phyloP scores from a whole-genome alignment of 352 stramenopile species.

The Globisporangium canariense region DNA sequence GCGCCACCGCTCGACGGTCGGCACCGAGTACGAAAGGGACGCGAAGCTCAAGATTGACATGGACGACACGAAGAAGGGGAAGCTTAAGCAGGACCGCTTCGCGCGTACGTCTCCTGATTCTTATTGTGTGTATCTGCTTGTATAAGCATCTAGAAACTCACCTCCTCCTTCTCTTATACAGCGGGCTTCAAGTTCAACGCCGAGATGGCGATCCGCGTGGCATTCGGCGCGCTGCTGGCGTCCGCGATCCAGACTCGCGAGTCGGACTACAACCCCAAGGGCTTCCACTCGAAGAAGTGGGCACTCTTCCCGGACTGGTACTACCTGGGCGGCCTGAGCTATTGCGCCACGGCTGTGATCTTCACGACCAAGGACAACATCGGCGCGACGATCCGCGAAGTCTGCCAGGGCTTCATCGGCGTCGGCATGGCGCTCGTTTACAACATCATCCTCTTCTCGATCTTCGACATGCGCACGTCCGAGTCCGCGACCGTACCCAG shows the following conservation, averaged over 20 bases:
- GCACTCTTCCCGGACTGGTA: constrained; percentile 59
- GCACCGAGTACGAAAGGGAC: constrained; percentile 30
- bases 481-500: constrained; percentile 19
- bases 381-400: constrained; percentile 35
- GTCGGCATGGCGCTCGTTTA: constrained; percentile 55
- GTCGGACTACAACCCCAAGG: constrained; percentile 25
- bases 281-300: constrained; percentile 43
- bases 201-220: constrained; percentile 48
- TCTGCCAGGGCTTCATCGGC: constrained; percentile 38
- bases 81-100: constrained; percentile 21
- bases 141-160: background rate
- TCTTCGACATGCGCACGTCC: constrained; percentile 32
- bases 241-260: constrained; percentile 57
- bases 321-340: constrained; percentile 59
- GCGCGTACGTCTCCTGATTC: constrained; percentile 19
- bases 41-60: constrained; percentile 27
- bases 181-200: constrained; percentile 32
- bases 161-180: constrained; percentile 5
- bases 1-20: constrained; percentile 23
- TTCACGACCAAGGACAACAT: constrained; percentile 40
- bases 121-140: background rate
- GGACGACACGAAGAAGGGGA: constrained; percentile 21
- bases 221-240: constrained; percentile 51
- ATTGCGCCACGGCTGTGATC: constrained; percentile 38
- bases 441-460: constrained; percentile 57